phyloP scores from a whole-genome alignment of 352 stramenopile species.

The Phytopythium litorale region DNA sequence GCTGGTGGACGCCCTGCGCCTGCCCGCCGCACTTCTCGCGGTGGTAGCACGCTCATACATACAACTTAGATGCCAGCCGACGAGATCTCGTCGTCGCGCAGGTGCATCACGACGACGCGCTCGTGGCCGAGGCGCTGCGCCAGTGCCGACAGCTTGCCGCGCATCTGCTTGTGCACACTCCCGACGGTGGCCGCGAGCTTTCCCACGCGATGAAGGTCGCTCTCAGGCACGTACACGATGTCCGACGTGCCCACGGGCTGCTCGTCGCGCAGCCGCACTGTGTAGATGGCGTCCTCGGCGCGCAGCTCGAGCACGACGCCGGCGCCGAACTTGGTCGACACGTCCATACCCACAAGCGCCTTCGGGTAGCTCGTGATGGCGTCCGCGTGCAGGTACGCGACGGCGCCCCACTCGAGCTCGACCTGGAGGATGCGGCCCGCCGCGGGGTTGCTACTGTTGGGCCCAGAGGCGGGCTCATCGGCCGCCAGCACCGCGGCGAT shows the following conservation, averaged over 20 bases:
- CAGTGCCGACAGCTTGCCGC: constrained; percentile 44
- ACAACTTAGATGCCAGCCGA: constrained; percentile 44
- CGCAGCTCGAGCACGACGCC: constrained; percentile 63
- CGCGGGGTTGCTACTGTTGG: constrained; percentile 49
- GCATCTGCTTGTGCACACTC: constrained; percentile 45
- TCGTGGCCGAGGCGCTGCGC: constrained; percentile 26
- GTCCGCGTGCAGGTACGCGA: constrained; percentile 49
- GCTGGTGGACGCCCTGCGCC: background rate
- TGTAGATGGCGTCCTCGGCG: constrained; percentile 69
- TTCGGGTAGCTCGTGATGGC: constrained; percentile 72
- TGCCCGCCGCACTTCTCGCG: background rate
- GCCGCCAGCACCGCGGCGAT: constrained; percentile 55
- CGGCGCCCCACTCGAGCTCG: constrained; percentile 60
- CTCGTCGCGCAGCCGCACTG: constrained; percentile 50
- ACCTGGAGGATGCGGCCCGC: constrained; percentile 46
- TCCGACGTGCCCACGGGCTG: constrained; percentile 45
- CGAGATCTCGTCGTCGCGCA: constrained; percentile 39
- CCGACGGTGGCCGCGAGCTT: constrained; percentile 39
- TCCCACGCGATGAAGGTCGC: constrained; percentile 46
- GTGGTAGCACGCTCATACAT: background rate
- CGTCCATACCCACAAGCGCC: constrained; percentile 66
- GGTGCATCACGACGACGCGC: constrained; percentile 31
- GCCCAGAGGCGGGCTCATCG: constrained; percentile 28
- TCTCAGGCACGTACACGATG: constrained; percentile 72
- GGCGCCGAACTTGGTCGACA: constrained; percentile 71